Percentiles rank a stretch among this genome's conserved stretches.
These are phyloP conservation scores for Coemansia sp. DNA, from an alignment of 192 early-diverging fungal genomes.

Conservation along the genomic window DNA sequence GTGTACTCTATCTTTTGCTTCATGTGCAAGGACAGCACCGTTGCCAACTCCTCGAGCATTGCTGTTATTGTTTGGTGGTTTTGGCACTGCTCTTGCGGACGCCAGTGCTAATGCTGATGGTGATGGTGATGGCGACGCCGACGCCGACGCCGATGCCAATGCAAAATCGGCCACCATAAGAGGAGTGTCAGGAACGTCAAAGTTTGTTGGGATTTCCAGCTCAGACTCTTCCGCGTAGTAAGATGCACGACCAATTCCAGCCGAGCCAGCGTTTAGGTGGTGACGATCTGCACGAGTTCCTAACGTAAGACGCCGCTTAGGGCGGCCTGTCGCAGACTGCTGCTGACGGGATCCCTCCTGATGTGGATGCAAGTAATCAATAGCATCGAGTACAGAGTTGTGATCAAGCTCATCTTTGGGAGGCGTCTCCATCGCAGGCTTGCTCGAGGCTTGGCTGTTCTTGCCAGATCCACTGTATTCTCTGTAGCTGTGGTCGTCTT, in stretches of 20 bases:
- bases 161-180: neutral
- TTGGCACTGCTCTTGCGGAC: neutral
- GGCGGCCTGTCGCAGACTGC: neutral
- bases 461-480: neutral
- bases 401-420: constrained; percentile 6
- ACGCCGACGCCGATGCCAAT: constrained; percentile 3
- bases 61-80: neutral
- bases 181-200: constrained; percentile 26
- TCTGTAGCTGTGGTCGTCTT: constrained; percentile 3
- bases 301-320: constrained; percentile 26
- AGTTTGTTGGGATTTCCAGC: constrained; percentile 45
- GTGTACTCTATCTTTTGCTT: neutral
- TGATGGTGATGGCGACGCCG: neutral
- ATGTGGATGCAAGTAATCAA: constrained; percentile 1
- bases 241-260: constrained; percentile 24
- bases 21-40: neutral
- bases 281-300: constrained; percentile 27
- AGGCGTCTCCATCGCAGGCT: neutral
- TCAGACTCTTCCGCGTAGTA: constrained; percentile 34
- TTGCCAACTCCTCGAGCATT: neutral
- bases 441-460: neutral
- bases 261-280: constrained; percentile 8
- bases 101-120: neutral
- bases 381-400: constrained; percentile 2
- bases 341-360: neutral